Percentiles rank a stretch among this genome's conserved stretches.
Conservation (phyloP, 2,329 filamentous ascomycete species). For the Scytalidium lignicola region DNA sequence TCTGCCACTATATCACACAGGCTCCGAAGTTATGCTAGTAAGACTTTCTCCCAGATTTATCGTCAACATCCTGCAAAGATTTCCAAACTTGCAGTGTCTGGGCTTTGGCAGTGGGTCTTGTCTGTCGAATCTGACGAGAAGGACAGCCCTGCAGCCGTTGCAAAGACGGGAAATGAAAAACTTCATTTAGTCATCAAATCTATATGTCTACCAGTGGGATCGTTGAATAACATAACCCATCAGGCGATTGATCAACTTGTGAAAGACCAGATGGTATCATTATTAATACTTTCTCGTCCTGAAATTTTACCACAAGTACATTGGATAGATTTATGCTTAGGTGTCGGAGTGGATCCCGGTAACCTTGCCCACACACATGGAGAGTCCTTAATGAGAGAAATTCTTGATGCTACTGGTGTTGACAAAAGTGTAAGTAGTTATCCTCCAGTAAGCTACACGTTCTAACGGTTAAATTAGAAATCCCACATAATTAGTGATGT, state of each 20-base stretch:
- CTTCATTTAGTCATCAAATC: conserved; percentile 57
- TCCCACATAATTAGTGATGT: conserved; percentile 28
- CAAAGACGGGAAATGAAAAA: conserved; percentile 59
- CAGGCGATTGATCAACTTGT: conserved; percentile 44
- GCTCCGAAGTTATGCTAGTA: conserved; percentile 58
- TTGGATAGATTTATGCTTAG: conserved; percentile 88
- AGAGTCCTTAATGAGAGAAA: conserved; percentile 61
- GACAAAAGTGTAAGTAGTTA: conserved; percentile 45
- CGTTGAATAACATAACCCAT: conserved; percentile 37
- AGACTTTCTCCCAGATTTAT: conserved; percentile 62
- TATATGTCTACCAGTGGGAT: conserved; percentile 57
- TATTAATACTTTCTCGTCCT: conserved; percentile 73
- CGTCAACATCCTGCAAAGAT: conserved; percentile 50
- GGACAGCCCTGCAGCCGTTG: conserved; percentile 63
- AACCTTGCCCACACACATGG: conserved; percentile 62
- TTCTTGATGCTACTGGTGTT: conserved; percentile 46
- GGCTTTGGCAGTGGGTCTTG: conserved; percentile 76
- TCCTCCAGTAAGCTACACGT: conserved; percentile 11
- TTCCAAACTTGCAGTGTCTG: conserved; percentile 60
- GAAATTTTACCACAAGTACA: conserved; percentile 71
- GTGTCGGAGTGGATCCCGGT: conserved; percentile 77
- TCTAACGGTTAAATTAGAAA: conserved; percentile 7
- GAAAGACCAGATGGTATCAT: conserved; percentile 66
- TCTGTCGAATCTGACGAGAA: conserved; percentile 67
- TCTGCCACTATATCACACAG: conserved; percentile 55